These are phyloP conservation scores for Monosiga brevicollis DNA, from an alignment of 78 protist genomes.

Conservation along the genomic window DNA sequence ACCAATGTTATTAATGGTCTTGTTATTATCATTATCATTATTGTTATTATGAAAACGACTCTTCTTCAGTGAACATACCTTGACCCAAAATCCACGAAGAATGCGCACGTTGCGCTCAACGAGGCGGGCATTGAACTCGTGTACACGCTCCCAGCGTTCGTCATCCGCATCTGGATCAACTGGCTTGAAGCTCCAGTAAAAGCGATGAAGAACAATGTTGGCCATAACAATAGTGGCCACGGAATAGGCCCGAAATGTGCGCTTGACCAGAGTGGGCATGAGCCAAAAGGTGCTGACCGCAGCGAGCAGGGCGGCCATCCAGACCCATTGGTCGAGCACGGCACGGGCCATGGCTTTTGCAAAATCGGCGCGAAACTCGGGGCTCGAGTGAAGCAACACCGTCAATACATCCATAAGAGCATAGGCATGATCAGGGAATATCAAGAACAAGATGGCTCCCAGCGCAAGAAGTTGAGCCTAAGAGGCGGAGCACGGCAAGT, in stretches of 20 bases:
- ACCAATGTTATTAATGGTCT: too few species aligned
- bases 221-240: not conserved
- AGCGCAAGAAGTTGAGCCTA: too few species aligned
- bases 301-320: not conserved
- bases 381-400: too few species aligned
- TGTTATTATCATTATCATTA: too few species aligned
- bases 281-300: not conserved
- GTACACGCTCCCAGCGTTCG: conserved; percentile 19
- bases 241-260: not conserved
- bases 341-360: not conserved
- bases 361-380: too few species aligned
- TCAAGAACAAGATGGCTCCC: too few species aligned
- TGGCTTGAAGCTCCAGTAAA: not conserved
- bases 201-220: not conserved
- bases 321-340: not conserved
- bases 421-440: too few species aligned
- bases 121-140: not conserved
- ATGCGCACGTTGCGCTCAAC: not conserved
- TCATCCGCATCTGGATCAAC: conserved; percentile 20
- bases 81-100: not conserved
- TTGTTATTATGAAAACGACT: too few species aligned
- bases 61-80: too few species aligned
- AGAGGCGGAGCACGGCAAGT: too few species aligned
- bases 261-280: not conserved
- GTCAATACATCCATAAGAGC: too few species aligned